These are phyloP conservation scores for Hortiboletus flavorubellus DNA, from an alignment of 768 basidiomycete genomes.

Conservation along the genomic window DNA sequence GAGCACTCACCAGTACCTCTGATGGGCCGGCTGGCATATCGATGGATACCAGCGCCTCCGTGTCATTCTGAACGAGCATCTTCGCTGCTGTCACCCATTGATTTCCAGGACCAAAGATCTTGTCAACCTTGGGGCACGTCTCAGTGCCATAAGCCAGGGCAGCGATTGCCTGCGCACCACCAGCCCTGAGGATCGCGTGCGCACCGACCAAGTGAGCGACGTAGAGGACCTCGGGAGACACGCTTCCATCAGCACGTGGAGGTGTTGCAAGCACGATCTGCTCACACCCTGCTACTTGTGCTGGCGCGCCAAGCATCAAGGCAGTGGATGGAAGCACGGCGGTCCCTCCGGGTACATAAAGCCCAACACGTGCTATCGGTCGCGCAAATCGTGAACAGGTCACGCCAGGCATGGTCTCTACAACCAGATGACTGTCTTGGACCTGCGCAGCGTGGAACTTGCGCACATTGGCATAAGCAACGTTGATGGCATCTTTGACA, in stretches of 20 bases:
- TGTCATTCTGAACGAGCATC: slow-evolving; percentile 99
- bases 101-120: slow-evolving; percentile 98
- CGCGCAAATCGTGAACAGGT: slow-evolving; percentile 93
- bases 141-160: slow-evolving; percentile 96
- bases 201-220: slow-evolving; percentile 91
- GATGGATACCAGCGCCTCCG: slow-evolving; percentile 92
- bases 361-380: slow-evolving; percentile 91
- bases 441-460: slow-evolving; percentile 90
- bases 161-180: slow-evolving; percentile 94
- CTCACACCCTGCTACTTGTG: slow-evolving; percentile 93
- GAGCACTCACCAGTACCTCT: slow-evolving; percentile 76
- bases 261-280: slow-evolving; percentile 94
- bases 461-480: slow-evolving; percentile 87
- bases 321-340: slow-evolving; percentile 96
- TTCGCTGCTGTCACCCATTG: slow-evolving; percentile 99
- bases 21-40: slow-evolving; percentile 99
- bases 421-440: slow-evolving; percentile 63
- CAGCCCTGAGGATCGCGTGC: slow-evolving; percentile 87
- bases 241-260: slow-evolving; percentile 87
- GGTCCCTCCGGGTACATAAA: slow-evolving; percentile 97
- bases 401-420: slow-evolving; percentile 98
- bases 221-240: slow-evolving; percentile 97
- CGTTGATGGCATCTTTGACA: slow-evolving; percentile 81
- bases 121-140: slow-evolving; percentile 96
- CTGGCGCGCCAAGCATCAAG: slow-evolving; percentile 96